Percentiles rank a stretch among this genome's conserved stretches.
Evolutionary conservation across 83 land plant genomes (phyloP).

Genomic region (Picea abies): DNA sequence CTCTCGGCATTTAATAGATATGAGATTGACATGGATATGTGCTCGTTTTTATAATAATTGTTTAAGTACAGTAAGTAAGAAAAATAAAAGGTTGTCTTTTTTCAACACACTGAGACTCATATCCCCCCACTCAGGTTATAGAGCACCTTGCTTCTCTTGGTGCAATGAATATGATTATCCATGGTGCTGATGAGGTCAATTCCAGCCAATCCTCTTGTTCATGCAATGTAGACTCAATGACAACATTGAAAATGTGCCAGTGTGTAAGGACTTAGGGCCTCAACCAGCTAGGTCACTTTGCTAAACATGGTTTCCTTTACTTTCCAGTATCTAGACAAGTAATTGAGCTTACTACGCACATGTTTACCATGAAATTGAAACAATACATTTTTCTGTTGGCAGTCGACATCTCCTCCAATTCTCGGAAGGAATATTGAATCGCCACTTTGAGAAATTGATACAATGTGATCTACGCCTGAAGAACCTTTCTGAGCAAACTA

Average conservation of each 20-base stretch:
- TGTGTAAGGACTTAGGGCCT: too few species aligned
- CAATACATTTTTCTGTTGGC: not conserved
- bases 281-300: too few species aligned
- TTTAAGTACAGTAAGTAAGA: not conserved
- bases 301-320: not conserved
- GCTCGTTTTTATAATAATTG: not conserved
- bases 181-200: too few species aligned
- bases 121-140: too few species aligned
- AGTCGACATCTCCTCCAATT: constrained; percentile 42
- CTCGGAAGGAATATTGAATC: constrained; percentile 47
- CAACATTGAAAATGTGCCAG: too few species aligned
- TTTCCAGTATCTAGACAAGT: not conserved
- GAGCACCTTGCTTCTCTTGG: too few species aligned
- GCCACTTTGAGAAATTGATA: constrained; percentile 46
- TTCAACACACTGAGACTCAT: too few species aligned
- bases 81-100: not conserved
- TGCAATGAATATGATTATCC: too few species aligned
- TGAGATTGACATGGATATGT: not conserved
- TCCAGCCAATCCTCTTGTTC: too few species aligned
- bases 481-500: constrained; percentile 33
- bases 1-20: not conserved
- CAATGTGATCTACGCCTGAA: constrained; percentile 56
- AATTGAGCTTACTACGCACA: not conserved
- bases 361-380: not conserved
- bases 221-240: too few species aligned